phyloP scores from a whole-genome alignment of 345 rosid genomes.

The Melaleuca quinquenervia region DNA sequence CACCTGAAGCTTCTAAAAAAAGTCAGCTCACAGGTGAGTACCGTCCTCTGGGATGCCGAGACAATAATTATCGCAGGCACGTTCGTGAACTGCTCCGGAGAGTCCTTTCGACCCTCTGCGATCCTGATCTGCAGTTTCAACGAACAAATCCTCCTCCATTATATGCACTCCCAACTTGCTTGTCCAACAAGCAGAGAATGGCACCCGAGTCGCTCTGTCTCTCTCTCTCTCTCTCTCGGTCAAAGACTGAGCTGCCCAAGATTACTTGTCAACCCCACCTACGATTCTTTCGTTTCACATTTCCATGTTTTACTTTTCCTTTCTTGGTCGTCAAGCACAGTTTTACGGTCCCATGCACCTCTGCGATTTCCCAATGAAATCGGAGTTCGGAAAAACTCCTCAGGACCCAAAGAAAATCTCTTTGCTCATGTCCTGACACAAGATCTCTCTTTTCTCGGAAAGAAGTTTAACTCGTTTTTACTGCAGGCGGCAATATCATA shows the following conservation, averaged over 20 bases:
- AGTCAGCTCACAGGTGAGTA: not conserved
- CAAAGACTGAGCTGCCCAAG: not conserved
- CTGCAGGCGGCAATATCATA: not conserved
- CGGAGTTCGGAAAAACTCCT: not conserved
- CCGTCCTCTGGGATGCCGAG: not conserved
- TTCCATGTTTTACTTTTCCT: not conserved
- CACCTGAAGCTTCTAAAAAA: not conserved
- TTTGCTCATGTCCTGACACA: not conserved
- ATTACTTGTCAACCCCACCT: not conserved
- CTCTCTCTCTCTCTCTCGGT: not conserved
- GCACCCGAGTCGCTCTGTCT: not conserved
- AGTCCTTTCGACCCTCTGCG: not conserved
- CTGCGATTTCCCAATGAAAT: not conserved
- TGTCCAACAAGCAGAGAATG: not conserved
- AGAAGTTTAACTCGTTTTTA: not conserved
- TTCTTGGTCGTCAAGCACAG: not conserved
- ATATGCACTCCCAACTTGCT: not conserved
- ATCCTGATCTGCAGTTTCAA: not conserved
- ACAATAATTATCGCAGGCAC: not conserved
- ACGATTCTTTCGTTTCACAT: not conserved
- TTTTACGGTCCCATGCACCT: not conserved
- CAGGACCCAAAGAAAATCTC: not conserved
- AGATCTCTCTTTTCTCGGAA: not conserved
- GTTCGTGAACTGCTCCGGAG: not conserved
- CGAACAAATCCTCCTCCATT: not conserved